These are phyloP conservation scores for Zoysia pacifica DNA, from an alignment of 176 grass and related monocot genomes.

Conservation along the genomic window DNA sequence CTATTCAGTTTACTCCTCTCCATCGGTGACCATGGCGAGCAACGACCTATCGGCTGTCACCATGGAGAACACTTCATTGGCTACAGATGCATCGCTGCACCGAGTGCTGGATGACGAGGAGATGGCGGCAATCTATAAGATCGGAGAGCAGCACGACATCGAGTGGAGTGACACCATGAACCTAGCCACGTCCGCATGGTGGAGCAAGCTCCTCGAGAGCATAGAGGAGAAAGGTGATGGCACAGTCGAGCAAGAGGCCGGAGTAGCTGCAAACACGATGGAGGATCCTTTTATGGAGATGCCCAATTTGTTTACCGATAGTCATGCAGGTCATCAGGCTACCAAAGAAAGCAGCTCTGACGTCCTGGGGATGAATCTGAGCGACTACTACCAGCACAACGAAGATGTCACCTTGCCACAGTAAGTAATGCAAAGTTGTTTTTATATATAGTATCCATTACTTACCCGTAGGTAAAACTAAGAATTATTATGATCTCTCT, in stretches of 20 bases:
- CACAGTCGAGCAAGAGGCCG: neutral
- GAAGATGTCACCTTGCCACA: constrained; percentile 54
- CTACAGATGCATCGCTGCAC: constrained; percentile 47
- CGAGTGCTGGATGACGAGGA: constrained; percentile 73
- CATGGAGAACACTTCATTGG: constrained; percentile 40
- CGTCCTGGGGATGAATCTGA: constrained; percentile 40
- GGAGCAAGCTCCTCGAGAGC: constrained; percentile 82
- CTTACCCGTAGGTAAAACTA: neutral
- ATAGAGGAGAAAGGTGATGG: constrained; percentile 47
- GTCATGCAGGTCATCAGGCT: constrained; percentile 20
- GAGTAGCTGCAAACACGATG: neutral
- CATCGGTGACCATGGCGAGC: constrained; percentile 23
- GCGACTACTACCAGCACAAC: constrained; percentile 36
- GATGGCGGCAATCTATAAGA: constrained; percentile 74
- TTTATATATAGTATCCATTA: neutral
- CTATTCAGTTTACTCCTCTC: constrained; percentile 63
- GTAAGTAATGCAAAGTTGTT: constrained; percentile 46
- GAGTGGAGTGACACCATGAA: constrained; percentile 91
- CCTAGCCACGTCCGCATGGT: constrained; percentile 79
- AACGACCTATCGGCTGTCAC: constrained; percentile 24
- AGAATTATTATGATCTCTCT: neutral
- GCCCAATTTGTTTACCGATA: constrained; percentile 5
- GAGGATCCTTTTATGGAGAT: neutral
- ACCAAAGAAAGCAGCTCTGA: constrained; percentile 19
- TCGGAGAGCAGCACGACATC: constrained; percentile 79